A percentile compares a stretch with the other conserved stretches of the same genome.
phyloP scores from a whole-genome alignment of 1,139 yeast genomes.

The Zygoascus sp. region DNA sequence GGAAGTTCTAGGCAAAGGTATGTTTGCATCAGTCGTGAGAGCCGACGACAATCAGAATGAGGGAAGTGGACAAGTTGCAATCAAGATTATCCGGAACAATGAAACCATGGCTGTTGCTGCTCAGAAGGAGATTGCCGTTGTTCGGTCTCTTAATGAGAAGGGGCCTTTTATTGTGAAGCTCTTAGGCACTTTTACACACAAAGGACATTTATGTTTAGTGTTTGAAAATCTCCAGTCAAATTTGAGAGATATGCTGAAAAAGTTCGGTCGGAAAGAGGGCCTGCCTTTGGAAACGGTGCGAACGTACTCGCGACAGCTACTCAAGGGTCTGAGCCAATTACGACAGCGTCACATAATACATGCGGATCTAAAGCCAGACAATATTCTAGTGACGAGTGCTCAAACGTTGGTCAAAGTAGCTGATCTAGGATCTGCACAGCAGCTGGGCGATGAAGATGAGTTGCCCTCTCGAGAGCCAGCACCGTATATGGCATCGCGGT shows the following conservation, averaged over 20 bases:
- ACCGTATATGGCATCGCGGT: constrained; percentile 82
- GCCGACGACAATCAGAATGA: constrained; percentile 33
- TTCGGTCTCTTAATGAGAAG: constrained; percentile 64
- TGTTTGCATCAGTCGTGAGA: constrained; percentile 39
- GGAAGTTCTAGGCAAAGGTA: constrained; percentile 88
- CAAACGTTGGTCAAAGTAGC: constrained; percentile 82
- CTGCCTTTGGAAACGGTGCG: constrained; percentile 61
- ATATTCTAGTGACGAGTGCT: constrained; percentile 70
- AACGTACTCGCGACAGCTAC: constrained; percentile 73
- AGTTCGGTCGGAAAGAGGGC: constrained; percentile 71
- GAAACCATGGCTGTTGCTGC: constrained; percentile 54
- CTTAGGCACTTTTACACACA: constrained; percentile 72
- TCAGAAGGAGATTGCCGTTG: constrained; percentile 69
- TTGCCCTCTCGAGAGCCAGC: constrained; percentile 70
- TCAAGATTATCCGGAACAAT: constrained; percentile 59
- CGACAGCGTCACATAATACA: constrained; percentile 78
- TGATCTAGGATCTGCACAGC: constrained; percentile 84
- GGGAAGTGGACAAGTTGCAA: constrained; percentile 54
- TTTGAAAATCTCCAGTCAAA: constrained; percentile 76
- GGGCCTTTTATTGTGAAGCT: constrained; percentile 66
- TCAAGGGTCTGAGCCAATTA: constrained; percentile 70
- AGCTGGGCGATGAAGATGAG: constrained; percentile 42
- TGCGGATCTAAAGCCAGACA: constrained; percentile 88
- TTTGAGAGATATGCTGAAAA: constrained; percentile 76
- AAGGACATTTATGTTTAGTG: constrained; percentile 83